A percentile compares a stretch with the other conserved stretches of the same genome.
Conservation (phyloP, 2,329 filamentous ascomycete genomes). For the Zalaria sp. region DNA sequence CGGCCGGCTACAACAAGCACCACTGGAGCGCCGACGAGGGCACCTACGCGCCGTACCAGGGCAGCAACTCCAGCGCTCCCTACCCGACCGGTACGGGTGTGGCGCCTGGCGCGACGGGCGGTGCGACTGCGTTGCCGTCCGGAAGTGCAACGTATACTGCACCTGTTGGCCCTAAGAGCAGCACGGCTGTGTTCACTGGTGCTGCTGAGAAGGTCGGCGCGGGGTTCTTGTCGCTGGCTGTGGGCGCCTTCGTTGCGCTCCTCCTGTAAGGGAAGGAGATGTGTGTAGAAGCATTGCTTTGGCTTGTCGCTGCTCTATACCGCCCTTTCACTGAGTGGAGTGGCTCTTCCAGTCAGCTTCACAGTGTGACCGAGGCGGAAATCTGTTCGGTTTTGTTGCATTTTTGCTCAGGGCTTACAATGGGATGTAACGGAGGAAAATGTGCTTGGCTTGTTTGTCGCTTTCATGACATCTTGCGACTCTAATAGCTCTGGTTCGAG, state of each 20-base stretch:
- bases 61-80: neutral
- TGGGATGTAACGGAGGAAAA: too few species aligned
- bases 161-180: neutral
- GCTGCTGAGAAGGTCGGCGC: neutral
- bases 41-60: neutral
- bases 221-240: neutral
- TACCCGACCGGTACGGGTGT: neutral
- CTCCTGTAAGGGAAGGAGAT: neutral
- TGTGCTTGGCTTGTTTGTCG: too few species aligned
- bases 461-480: too few species aligned
- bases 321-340: too few species aligned
- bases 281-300: too few species aligned
- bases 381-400: too few species aligned
- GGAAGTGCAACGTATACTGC: neutral
- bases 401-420: too few species aligned
- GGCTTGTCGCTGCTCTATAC: too few species aligned
- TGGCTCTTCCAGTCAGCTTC: too few species aligned
- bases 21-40: slow-evolving; percentile 5
- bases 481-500: too few species aligned
- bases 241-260: neutral
- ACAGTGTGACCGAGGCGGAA: too few species aligned
- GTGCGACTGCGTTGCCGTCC: too few species aligned
- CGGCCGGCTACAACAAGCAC: slow-evolving; percentile 9
- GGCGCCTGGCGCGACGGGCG: neutral
- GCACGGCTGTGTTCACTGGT: neutral